phyloP scores from a whole-genome alignment of 306 rosid genomes.

The Trifolium dubium region DNA sequence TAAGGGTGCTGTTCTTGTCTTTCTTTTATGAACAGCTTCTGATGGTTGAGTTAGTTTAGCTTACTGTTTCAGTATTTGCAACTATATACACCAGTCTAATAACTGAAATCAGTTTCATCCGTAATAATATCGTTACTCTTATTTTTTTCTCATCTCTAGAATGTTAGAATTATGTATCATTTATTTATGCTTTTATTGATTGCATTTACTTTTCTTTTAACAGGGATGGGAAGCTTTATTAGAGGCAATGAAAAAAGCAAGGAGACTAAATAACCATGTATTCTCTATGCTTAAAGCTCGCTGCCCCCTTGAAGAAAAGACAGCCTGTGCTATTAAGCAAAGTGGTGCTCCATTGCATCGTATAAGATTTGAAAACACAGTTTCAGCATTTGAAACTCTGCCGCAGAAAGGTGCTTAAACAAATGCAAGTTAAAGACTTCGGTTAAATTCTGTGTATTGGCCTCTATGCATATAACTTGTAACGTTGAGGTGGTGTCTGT shows the following conservation, averaged over 20 bases:
- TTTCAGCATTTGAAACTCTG: slow-evolving; percentile 96
- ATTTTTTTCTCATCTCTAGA: not conserved
- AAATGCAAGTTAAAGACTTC: slow-evolving; percentile 14
- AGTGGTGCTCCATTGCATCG: slow-evolving; percentile 97
- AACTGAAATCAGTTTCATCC: not conserved
- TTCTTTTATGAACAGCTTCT: too few relatives aligned
- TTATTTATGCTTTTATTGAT: slow-evolving; percentile 26
- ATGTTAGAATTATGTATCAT: not conserved
- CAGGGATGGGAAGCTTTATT: slow-evolving; percentile 89
- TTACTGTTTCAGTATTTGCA: not conserved
- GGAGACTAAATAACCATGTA: slow-evolving; percentile 95
- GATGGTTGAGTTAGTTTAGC: not conserved
- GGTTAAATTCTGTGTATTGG: not conserved
- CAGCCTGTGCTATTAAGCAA: slow-evolving; percentile 97
- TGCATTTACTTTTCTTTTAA: slow-evolving; percentile 28
- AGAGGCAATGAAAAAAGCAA: slow-evolving; percentile 95
- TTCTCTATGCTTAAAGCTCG: slow-evolving; percentile 98
- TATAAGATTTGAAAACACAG: slow-evolving; percentile 83
- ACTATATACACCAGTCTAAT: not conserved
- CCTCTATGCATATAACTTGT: slow-evolving; percentile 20
- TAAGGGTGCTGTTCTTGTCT: too few relatives aligned
- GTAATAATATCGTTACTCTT: not conserved
- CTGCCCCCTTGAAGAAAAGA: slow-evolving; percentile 97
- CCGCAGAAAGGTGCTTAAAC: slow-evolving; percentile 83
- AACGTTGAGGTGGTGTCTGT: slow-evolving; percentile 35